phyloP scores from a whole-genome alignment of 257 asterid genomes.

The Datura wrightii region DNA sequence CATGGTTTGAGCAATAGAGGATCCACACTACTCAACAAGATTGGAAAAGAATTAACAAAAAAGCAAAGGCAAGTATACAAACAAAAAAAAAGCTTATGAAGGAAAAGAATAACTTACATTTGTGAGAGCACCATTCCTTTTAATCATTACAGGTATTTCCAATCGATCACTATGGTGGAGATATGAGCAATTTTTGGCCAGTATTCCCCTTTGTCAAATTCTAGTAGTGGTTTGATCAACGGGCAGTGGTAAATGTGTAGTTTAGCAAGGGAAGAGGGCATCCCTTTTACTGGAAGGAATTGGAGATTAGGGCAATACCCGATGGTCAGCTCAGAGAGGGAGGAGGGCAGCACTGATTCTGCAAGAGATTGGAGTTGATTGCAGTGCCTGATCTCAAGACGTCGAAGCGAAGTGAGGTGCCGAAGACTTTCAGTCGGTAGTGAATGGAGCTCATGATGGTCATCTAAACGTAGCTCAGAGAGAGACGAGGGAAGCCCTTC shows the following conservation, averaged over 20 bases:
- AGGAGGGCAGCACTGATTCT: neutral
- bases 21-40: too few species aligned
- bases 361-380: neutral
- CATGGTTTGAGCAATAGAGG: neutral
- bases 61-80: too few species aligned
- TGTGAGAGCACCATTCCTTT: neutral
- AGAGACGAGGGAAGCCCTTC: constrained; percentile 7
- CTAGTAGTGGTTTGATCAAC: neutral
- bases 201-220: neutral
- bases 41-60: too few species aligned
- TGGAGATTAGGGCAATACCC: neutral
- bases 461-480: rapidly evolving
- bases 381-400: neutral
- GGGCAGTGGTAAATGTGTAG: neutral
- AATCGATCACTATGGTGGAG: neutral
- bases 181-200: neutral
- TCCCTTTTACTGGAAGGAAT: neutral
- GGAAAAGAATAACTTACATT: neutral
- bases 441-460: neutral
- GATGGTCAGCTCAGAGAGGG: neutral
- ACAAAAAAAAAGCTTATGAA: neutral
- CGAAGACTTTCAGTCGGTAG: neutral
- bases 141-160: neutral
- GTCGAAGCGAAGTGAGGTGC: constrained; percentile 21
- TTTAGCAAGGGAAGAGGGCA: neutral